Percentiles rank a stretch among this genome's conserved stretches.
phyloP scores from a whole-genome alignment of 257 asterid genomes.

The Echium plantagineum region DNA sequence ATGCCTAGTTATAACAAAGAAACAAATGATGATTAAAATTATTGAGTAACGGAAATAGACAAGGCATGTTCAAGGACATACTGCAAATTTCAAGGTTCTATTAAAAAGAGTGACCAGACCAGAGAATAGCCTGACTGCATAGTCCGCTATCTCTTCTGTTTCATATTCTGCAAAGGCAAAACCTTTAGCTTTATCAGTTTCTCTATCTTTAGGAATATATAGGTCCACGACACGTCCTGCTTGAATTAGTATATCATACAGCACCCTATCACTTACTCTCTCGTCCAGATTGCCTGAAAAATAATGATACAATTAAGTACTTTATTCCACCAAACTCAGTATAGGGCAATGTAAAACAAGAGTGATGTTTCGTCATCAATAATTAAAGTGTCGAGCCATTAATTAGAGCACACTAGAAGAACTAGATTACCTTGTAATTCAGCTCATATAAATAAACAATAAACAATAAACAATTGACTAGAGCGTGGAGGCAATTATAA shows the following conservation, averaged over 20 bases:
- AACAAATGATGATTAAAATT: constrained; percentile 6
- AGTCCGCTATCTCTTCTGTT: constrained; percentile 76
- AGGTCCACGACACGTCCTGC: constrained; percentile 83
- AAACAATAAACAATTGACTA: not conserved
- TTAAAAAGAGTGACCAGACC: constrained; percentile 73
- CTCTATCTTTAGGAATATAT: constrained; percentile 76
- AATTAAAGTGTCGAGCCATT: not conserved
- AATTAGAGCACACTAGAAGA: too few relatives aligned
- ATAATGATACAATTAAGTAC: not conserved
- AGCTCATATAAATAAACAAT: not conserved
- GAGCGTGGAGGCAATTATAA: not conserved
- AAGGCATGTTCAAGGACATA: constrained; percentile 22
- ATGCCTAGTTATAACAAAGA: not conserved
- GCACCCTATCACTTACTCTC: constrained; percentile 68
- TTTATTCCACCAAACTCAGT: not conserved
- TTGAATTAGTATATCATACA: constrained; percentile 91
- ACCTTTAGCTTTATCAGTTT: constrained; percentile 80
- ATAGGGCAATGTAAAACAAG: too few relatives aligned
- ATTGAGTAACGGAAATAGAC: constrained; percentile 6
- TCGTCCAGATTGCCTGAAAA: constrained; percentile 77
- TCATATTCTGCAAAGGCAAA: constrained; percentile 87
- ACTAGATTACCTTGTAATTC: not conserved
- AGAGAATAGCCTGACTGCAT: constrained; percentile 89
- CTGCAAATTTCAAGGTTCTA: constrained; percentile 73
- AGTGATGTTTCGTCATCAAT: not conserved